Base-by-base conservation (phyloP, 176 grass and related monocot genomes). In the Oryza officinalis region DNA sequence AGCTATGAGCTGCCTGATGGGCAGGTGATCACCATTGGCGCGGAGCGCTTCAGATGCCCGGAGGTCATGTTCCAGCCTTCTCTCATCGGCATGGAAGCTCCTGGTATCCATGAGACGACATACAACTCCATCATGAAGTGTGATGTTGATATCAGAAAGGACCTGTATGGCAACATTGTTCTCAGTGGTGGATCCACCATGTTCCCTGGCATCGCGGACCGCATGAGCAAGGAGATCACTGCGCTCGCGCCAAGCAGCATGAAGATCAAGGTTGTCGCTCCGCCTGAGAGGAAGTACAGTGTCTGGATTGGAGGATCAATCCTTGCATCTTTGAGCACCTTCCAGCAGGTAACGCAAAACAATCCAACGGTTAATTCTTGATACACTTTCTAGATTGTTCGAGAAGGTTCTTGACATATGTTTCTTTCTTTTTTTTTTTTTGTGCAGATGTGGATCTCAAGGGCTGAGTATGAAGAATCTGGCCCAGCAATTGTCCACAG, bases 31-130 rank as follows among this genome's bases (percentile, higher is more conserved):
- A 95, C 93, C 26, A 92, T 95, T 59, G 93, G 93, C 0, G 90
- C 93, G 81, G 93, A 95, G 86, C 85, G 93, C 74, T 95, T 95
- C 88, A 90, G 94, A 47, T 97, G 94, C 89, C 94, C 94, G 0
- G 94, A 97, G 86, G 94, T 94, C 71, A 85, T 97, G 63, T 97
- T 97, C 87, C 94, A 97, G 87, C 94, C 94, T n/a, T 94, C 94
- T 8, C 83, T 97, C 71, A 91, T 97, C 2, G 92, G 90, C 6
- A 94, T 94, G 94, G 94, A 94, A 86, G 66, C 93, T 67, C 90
- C 93, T 4, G 93, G 93, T 59, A 95, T 95, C 60, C 93, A 95
- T 5, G 90, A 95, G 75, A 92, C 93, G 2, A 92, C 93, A 5
- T 95, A 86, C 85, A 92, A 92, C 49, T 95, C 93, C 76, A 92